Conservation (phyloP, 2,329 filamentous ascomycete species). For the Diaporthe sp. region DNA sequence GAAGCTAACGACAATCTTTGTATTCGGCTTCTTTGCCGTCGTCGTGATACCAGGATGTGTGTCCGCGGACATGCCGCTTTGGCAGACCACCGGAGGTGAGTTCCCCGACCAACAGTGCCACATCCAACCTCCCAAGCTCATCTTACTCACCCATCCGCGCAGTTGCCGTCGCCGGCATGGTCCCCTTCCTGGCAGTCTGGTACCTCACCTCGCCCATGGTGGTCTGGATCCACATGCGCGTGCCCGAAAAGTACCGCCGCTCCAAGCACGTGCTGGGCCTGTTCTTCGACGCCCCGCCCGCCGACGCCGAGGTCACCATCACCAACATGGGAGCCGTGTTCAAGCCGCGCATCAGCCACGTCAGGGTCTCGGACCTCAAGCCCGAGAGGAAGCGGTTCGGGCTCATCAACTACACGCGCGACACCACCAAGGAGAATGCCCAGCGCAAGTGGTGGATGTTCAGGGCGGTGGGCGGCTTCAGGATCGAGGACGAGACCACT, state of each 20-base stretch:
- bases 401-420: conserved; percentile 56
- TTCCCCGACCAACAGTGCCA: background rate
- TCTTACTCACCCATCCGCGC: conserved; percentile 36
- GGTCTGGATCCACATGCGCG: conserved; percentile 76
- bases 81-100: conserved; percentile 56
- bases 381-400: conserved; percentile 51
- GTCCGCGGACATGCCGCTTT: conserved; percentile 55
- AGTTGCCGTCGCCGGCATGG: conserved; percentile 72
- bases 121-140: background rate
- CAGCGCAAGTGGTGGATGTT: conserved; percentile 54
- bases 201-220: conserved; percentile 80
- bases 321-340: conserved; percentile 70
- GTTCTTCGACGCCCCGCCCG: conserved; percentile 63
- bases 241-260: conserved; percentile 75
- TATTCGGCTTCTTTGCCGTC: conserved; percentile 76
- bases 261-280: conserved; percentile 69
- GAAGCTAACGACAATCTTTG: conserved; percentile 79
- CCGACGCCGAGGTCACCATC: conserved; percentile 62
- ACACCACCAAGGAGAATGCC: conserved; percentile 48
- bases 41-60: conserved; percentile 73
- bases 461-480: conserved; percentile 54
- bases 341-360: conserved; percentile 61
- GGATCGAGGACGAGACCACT: conserved; percentile 47
- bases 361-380: conserved; percentile 52
- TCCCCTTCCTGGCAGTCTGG: conserved; percentile 75